These are phyloP conservation scores for Xylariaceae sp. DNA, from an alignment of 2,329 filamentous ascomycete genomes.

Conservation along the genomic window DNA sequence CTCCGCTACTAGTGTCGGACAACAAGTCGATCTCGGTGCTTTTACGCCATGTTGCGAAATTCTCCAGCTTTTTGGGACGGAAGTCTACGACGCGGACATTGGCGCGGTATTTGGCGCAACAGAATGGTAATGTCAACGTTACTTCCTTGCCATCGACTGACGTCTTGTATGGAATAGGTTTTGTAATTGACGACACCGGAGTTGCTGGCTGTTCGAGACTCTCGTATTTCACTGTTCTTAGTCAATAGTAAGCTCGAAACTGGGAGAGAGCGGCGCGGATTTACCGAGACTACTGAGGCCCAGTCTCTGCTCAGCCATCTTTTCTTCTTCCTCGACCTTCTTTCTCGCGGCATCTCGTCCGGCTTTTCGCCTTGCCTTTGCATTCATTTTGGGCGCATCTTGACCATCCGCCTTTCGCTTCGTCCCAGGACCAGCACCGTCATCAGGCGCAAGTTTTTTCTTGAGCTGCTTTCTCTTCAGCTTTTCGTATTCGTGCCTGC, in stretches of 20 bases:
- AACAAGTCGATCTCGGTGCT: slow-evolving; percentile 48
- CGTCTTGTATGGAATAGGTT: slow-evolving; percentile 40
- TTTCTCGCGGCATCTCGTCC: slow-evolving; percentile 26
- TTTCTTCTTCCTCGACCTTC: slow-evolving; percentile 28
- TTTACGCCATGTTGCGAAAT: slow-evolving; percentile 61
- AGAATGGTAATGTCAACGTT: slow-evolving; percentile 62
- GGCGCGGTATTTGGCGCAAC: slow-evolving; percentile 68
- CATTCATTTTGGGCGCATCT: slow-evolving; percentile 17
- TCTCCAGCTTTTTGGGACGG: slow-evolving; percentile 64
- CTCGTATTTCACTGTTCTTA: slow-evolving; percentile 46
- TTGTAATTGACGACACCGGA: slow-evolving; percentile 40
- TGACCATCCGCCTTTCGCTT: slow-evolving; percentile 23
- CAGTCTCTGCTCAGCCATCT: slow-evolving; percentile 25
- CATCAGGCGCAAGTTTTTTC: slow-evolving; percentile 13
- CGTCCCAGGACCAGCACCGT: slow-evolving; percentile 2
- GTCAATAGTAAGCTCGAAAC: slow-evolving; percentile 10
- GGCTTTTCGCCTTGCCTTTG: slow-evolving; percentile 28
- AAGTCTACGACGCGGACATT: slow-evolving; percentile 81
- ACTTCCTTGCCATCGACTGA: slow-evolving; percentile 39
- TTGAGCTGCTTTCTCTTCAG: slow-evolving; percentile 26
- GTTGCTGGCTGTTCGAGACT: slow-evolving; percentile 36
- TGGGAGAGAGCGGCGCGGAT: neutral
- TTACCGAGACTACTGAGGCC: slow-evolving; percentile 35
- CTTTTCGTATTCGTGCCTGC: slow-evolving; percentile 64
- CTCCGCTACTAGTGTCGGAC: slow-evolving; percentile 40